These are phyloP conservation scores for Gomphus bonarii DNA, from an alignment of 1,284 basidiomycete species.

Conservation along the genomic window DNA sequence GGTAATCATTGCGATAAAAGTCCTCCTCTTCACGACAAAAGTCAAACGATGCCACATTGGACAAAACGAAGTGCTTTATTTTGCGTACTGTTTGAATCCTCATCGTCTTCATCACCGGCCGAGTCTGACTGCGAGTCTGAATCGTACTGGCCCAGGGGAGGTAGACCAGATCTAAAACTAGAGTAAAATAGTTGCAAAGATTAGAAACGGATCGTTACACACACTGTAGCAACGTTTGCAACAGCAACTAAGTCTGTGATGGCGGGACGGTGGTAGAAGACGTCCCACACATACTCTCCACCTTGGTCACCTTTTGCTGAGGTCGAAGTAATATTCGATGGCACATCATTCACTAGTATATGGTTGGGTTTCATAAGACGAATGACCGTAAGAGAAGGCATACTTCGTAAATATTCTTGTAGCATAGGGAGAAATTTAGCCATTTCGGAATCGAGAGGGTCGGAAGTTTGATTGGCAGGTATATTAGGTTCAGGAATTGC, in stretches of 20 bases:
- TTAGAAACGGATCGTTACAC: slow-evolving; percentile 17
- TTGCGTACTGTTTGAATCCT: slow-evolving; percentile 64
- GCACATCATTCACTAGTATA: neutral
- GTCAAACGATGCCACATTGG: neutral
- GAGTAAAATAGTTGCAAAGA: slow-evolving; percentile 5
- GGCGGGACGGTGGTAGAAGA: slow-evolving; percentile 60
- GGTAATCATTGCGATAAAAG: slow-evolving; percentile 74
- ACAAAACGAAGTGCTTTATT: neutral
- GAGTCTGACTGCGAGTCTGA: slow-evolving; percentile 32
- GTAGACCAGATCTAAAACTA: slow-evolving; percentile 46
- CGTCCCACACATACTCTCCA: slow-evolving; percentile 68
- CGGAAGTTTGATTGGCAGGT: slow-evolving; percentile 13
- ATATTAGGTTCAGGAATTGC: slow-evolving; percentile 42
- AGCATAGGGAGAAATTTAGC: slow-evolving; percentile 65
- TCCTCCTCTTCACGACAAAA: slow-evolving; percentile 48
- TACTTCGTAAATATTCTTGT: slow-evolving; percentile 59
- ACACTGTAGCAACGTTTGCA: slow-evolving; percentile 60
- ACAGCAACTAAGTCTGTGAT: slow-evolving; percentile 44
- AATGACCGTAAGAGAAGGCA: slow-evolving; percentile 15
- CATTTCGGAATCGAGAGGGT: slow-evolving; percentile 43
- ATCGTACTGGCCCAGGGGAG: slow-evolving; percentile 38
- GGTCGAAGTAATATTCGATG: slow-evolving; percentile 11
- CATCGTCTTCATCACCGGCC: slow-evolving; percentile 64
- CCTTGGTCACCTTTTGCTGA: slow-evolving; percentile 14
- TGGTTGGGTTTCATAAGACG: neutral